phyloP scores from a whole-genome alignment of 306 rosid species.

The Corylus americana region DNA sequence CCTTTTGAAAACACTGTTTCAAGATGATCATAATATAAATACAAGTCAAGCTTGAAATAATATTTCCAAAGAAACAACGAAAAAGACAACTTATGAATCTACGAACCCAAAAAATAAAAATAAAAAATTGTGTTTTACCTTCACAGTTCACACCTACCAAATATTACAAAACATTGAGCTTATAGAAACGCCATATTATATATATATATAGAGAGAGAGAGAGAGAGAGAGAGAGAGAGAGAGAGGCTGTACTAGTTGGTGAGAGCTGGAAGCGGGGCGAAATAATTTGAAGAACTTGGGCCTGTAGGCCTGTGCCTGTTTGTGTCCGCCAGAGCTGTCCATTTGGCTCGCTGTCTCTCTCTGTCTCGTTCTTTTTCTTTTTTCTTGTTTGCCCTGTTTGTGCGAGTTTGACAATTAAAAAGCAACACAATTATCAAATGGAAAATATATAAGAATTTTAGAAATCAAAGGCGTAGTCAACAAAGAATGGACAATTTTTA shows the following conservation, averaged over 20 bases:
- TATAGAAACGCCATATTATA: neutral
- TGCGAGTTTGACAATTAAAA: too few relatives aligned
- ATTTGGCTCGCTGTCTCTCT: neutral
- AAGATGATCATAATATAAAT: too few relatives aligned
- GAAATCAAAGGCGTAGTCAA: too few relatives aligned
- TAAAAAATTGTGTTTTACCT: too few relatives aligned
- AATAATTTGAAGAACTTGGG: neutral
- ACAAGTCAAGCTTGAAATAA: too few relatives aligned
- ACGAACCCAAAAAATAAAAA: neutral
- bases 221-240: neutral
- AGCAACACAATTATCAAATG: too few relatives aligned
- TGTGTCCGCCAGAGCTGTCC: neutral
- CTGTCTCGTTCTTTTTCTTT: too few relatives aligned
- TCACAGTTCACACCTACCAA: neutral
- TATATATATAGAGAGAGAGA: too few relatives aligned
- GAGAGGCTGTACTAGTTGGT: constrained; percentile 16
- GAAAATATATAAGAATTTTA: too few relatives aligned
- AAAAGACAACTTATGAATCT: neutral
- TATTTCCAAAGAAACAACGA: neutral
- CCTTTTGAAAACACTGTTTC: too few relatives aligned
- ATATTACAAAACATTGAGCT: neutral
- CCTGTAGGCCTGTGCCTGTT: neutral
- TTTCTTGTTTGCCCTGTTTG: too few relatives aligned
- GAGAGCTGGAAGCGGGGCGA: neutral
- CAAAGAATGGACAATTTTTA: too few relatives aligned